Conservation (phyloP, 305 asterid species). For the Fraxinus baroniana region DNA sequence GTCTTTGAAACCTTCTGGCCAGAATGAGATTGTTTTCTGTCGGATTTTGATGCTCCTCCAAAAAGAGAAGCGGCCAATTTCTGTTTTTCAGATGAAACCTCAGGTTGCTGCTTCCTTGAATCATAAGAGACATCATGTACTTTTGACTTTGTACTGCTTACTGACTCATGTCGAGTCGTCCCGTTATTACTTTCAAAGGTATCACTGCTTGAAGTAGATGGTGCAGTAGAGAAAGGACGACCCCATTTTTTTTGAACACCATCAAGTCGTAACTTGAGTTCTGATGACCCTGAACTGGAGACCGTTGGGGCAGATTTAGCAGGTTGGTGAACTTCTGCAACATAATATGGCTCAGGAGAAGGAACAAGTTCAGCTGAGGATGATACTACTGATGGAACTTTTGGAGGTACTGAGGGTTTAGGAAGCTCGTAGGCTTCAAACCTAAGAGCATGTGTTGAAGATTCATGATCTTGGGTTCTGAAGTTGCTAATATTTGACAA, state of each 20-base stretch:
- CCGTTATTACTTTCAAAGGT: slow-evolving; percentile 50
- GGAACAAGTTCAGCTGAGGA: slow-evolving; percentile 77
- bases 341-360: slow-evolving; percentile 62
- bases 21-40: slow-evolving; percentile 47
- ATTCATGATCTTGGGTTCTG: slow-evolving; percentile 65
- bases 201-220: slow-evolving; percentile 55
- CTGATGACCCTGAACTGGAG: slow-evolving; percentile 54
- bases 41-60: slow-evolving; percentile 61
- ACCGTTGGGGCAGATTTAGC: slow-evolving; percentile 40
- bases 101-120: slow-evolving; percentile 58
- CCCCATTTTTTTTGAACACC: slow-evolving; percentile 98
- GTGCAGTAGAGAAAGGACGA: slow-evolving; percentile 55
- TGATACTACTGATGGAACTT: slow-evolving; percentile 43
- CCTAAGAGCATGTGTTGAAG: slow-evolving; percentile 68
- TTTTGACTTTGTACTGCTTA: slow-evolving; percentile 47
- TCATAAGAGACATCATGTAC: slow-evolving; percentile 47
- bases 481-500: slow-evolving; percentile 46
- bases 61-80: slow-evolving; percentile 93
- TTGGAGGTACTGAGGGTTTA: slow-evolving; percentile 55
- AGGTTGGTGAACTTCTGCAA: slow-evolving; percentile 43
- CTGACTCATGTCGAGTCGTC: slow-evolving; percentile 45
- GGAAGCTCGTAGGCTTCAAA: slow-evolving; percentile 97
- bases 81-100: slow-evolving; percentile 77
- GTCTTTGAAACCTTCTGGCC: slow-evolving; percentile 49
- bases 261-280: slow-evolving; percentile 80